A percentile compares a stretch with the other conserved stretches of the same genome.
These are phyloP conservation scores for Avena atlantica DNA, from an alignment of 176 grass and related monocot species.

Conservation along the genomic window DNA sequence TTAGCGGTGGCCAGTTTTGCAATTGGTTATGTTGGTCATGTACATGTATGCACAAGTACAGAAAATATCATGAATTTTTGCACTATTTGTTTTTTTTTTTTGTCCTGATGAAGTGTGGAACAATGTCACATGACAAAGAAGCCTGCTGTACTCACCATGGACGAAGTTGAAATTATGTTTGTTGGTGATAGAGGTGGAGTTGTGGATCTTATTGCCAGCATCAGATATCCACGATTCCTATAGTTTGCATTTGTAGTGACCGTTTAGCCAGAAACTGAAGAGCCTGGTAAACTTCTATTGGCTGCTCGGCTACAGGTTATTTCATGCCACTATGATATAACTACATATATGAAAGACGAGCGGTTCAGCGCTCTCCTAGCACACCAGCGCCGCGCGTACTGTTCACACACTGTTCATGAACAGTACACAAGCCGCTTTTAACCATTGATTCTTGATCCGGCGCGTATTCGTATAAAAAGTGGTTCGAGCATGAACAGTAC, in stretches of 20 bases:
- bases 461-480: no score
- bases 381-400: no score
- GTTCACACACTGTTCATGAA: no score
- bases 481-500: no score
- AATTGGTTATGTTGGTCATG: constrained; percentile 31
- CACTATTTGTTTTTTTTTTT: not conserved
- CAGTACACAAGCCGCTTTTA: no score
- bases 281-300: no score
- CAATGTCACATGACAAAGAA: constrained; percentile 56
- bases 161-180: constrained; percentile 95
- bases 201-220: constrained; percentile 96
- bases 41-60: constrained; percentile 15
- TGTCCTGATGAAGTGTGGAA: constrained; percentile 41
- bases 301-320: no score
- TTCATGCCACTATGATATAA: no score
- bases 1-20: constrained; percentile 59
- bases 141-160: constrained; percentile 87
- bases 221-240: constrained; percentile 81
- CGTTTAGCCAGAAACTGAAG: no score
- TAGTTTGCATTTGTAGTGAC: constrained; percentile 96
- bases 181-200: constrained; percentile 98
- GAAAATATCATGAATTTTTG: constrained; percentile 28
- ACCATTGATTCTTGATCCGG: no score
- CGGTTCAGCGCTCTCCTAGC: no score
- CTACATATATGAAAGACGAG: no score